These are phyloP conservation scores for Aspergillus sp. DNA, from an alignment of 2,329 filamentous ascomycete species.

Conservation along the genomic window DNA sequence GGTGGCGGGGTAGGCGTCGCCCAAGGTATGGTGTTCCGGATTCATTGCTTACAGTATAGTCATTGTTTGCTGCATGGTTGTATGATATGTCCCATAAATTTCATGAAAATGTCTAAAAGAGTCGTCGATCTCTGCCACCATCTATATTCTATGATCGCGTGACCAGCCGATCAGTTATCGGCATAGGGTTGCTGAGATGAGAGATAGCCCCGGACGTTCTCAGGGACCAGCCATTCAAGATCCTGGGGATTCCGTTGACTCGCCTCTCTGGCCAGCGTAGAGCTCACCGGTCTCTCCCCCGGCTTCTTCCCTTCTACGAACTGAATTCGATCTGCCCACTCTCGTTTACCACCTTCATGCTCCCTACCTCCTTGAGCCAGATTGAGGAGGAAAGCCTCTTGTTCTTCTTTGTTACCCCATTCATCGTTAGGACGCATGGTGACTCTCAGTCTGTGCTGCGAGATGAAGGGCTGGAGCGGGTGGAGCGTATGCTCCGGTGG, in stretches of 20 bases:
- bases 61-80: no score
- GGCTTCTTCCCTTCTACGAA: constrained; percentile 35
- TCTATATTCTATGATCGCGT: not conserved
- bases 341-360: constrained; percentile 30
- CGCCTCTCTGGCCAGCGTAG: constrained; percentile 38
- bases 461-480: constrained; percentile 38
- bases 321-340: constrained; percentile 40
- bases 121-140: no score
- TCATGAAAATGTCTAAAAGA: no score
- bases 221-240: constrained; percentile 32
- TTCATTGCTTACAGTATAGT: no score
- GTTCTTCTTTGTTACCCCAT: constrained; percentile 36
- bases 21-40: no score
- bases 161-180: not conserved
- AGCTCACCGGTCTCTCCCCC: constrained; percentile 36
- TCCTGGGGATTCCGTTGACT: constrained; percentile 23
- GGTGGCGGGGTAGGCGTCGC: not conserved
- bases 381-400: constrained; percentile 31
- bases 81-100: no score
- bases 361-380: constrained; percentile 35
- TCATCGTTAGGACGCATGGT: constrained; percentile 39
- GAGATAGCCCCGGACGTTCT: constrained; percentile 28
- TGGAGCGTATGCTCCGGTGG: constrained; percentile 39
- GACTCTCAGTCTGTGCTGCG: constrained; percentile 39
- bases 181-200: constrained; percentile 27